Conservation (phyloP, 2,329 filamentous ascomycete genomes). For the Penicillium verrucosum region DNA sequence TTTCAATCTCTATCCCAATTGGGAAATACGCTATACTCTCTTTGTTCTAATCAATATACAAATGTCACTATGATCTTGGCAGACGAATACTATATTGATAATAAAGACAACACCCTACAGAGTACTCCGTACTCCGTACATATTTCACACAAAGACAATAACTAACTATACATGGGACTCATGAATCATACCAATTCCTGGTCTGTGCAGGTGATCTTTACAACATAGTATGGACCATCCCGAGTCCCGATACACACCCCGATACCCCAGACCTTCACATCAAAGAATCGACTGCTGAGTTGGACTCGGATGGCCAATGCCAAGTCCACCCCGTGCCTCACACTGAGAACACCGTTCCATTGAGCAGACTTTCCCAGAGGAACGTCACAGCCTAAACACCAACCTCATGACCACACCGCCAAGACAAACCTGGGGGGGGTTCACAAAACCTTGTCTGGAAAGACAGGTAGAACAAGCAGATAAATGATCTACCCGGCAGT, state of each 20-base stretch:
- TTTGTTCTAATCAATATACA: background rate
- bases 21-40: background rate
- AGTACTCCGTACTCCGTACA: background rate
- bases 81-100: background rate
- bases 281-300: background rate
- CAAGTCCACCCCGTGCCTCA: constrained; percentile 3
- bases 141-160: background rate
- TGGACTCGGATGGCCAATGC: background rate
- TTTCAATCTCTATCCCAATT: background rate
- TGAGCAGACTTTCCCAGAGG: background rate
- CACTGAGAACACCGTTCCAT: background rate
- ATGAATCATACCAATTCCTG: background rate
- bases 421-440: background rate
- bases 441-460: background rate
- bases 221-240: background rate
- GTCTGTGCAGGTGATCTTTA: background rate
- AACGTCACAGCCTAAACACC: background rate
- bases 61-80: background rate
- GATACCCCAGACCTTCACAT: background rate
- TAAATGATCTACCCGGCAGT: constrained; percentile 9
- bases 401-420: background rate
- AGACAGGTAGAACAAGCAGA: constrained; percentile 3
- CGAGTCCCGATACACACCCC: background rate
- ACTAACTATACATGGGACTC: background rate
- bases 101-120: background rate